Evolutionary conservation across 352 stramenopile genomes (phyloP), one percentile per base, ranked within the genome.

Genomic region (Pythium sukuiense): DNA sequence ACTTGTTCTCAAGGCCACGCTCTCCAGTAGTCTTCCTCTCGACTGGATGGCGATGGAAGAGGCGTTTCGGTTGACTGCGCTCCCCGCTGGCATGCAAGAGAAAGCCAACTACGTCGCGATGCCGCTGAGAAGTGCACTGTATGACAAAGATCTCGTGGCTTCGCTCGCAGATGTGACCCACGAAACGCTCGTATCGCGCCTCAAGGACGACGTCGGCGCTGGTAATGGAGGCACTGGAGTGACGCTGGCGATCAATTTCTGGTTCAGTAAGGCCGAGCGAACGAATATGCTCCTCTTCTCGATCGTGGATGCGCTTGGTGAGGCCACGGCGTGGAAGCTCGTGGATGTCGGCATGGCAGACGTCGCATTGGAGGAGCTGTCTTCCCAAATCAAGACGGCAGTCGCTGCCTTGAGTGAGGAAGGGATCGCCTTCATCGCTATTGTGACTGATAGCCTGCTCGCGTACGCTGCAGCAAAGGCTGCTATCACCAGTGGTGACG

Each of bases 241-340:
- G 62, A 91, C 84, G 20, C 54, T 94, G 13, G 76, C 82, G 30
- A 80, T 92, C 61, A 92, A 76, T 27, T 79, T 67, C 41, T 94
- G 83, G 83, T 61, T 65, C 32, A 74, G 76, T 49, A 82, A 84
- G 61, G 81, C 74, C 14, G 71, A 79, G 32, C 73, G 78, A 29
- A 83, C 79, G 5, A 84, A 67, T 24, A 69, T 89, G 8, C 67
- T 89, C 55, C 63, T 91, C 13, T 77, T 92, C 6, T 92, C 86
- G 16, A 69, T 94, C 7, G 73, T 92, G 43, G 92, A 92, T 59
- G 73, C 81, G 26, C 61, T 86, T 3, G 84, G 83, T 0, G 83
- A 94, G 76, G 75, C 77, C 1, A 83, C 71, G 2, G 61, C 68
- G 3, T 88, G 79, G 73, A 79, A 88, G 27, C 37, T 92, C 7